Evolutionary conservation across 2,329 filamentous ascomycete species (phyloP), one percentile per base, ranked within the genome.

Genomic region (Fusarium anguioides): DNA sequence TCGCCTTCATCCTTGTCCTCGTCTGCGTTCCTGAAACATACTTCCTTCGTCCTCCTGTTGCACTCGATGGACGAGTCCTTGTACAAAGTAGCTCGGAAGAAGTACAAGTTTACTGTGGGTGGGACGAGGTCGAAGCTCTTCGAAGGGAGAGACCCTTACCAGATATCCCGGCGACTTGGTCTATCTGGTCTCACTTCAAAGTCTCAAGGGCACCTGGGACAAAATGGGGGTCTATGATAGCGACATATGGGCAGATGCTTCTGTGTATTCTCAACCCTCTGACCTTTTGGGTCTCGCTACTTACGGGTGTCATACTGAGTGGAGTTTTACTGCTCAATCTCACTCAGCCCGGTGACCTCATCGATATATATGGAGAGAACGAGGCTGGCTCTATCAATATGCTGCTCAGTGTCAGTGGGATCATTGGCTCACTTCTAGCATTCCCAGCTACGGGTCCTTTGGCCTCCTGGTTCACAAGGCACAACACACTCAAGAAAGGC

Each of bases 171-270:
- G 17, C 42, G 0, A 17, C 27, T 0, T 27, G 39, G 12, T 53
- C 41, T 0, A 29, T 60, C 2, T 56, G 45, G 56, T 50, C 53
- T 1, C 46, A 58, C 8, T 24, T 69, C 0, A 67, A 50, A 18
- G 15, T 69, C 3, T 7, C n/a, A 0, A 37, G 53, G 24, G 66
- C 66, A 17, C 62, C 53, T 5, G 58, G 66, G 1, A 56, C 66
- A 1, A 60, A 40, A 8, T 50, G 44, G 29, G 53, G 44, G 6
- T 62, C 66, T 1, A 20, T 47, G 40, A 24, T 31, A 7, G 37
- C 51, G 2, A 70, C 68, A 5, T 70, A 69, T 20, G 53, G 58
- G 26, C 68, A 70, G 14, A 70, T 71, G 61, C 24, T 69, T 3
- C 14, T 69, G 4, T 70, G 68, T 4, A 57, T 70, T 4, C 23